phyloP scores from a whole-genome alignment of 1,139 yeast genomes.

The Scheffersomyces segobiensis region DNA sequence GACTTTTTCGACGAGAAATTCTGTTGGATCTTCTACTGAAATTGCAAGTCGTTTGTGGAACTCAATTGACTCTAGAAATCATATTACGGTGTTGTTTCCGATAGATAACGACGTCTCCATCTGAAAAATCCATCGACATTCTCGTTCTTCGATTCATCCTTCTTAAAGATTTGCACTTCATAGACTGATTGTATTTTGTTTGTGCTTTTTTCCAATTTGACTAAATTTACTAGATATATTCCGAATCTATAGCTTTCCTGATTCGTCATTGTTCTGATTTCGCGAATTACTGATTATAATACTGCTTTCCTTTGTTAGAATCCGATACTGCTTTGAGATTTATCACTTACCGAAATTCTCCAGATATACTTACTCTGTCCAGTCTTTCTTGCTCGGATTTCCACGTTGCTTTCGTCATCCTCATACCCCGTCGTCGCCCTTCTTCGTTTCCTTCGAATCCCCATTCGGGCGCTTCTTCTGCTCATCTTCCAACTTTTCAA shows the following conservation, averaged over 20 bases:
- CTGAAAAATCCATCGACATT: neutral
- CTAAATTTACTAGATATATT: neutral
- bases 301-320: neutral
- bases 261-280: neutral
- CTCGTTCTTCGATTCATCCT: neutral
- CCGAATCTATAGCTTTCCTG: neutral
- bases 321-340: neutral
- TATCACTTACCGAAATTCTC: neutral
- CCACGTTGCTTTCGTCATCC: neutral
- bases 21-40: neutral
- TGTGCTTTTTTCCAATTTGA: neutral
- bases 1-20: neutral
- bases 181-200: neutral
- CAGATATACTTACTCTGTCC: neutral
- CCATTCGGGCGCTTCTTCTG: neutral
- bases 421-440: neutral
- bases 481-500: neutral
- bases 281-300: neutral
- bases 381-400: neutral
- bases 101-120: neutral
- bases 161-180: neutral
- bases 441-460: neutral
- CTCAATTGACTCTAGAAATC: neutral
- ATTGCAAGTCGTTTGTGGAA: neutral
- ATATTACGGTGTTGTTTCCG: neutral